Base-by-base conservation (phyloP, 805 yeast genomes). In the Pichia insulana region DNA sequence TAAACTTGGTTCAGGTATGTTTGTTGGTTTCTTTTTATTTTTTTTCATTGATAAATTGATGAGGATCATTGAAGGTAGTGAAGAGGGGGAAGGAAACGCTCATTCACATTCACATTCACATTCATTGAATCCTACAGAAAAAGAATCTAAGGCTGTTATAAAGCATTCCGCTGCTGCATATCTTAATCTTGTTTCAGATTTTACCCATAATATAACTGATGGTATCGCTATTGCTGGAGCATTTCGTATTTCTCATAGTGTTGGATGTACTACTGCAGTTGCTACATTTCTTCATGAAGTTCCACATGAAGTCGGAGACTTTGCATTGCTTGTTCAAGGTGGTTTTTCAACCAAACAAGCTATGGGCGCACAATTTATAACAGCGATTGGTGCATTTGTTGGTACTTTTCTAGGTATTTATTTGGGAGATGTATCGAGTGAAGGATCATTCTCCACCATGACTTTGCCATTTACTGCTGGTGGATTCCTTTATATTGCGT, bases 221-320 rank as follows among this genome's bases (percentile, higher is more conserved):
- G 92, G 92, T 0, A 59, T 83, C 8, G 86, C 90, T 2, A 70
- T 83, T 37, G 74, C 87, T 1, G 74, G 89, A 0, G 73, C 88
- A 6, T 83, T 83, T 56, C 77, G 76, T 58, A 71, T 70, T 36
- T 69, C 80, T 33, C 69, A 71, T 40, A 64, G 61, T 36, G 77
- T 74, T 15, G 92, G 92, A 0, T 74, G 81, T 19, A 70, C 82
- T 2, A 80, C 89, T 0, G 74, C 83, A 18, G 61, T 82, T 30
- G 85, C 89, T 1, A 80, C 83, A 25, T 70, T 82, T 47, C 72
- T 80, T 59, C 92, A 83, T 57, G 92, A 83, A 57, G 73, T 83
- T 38, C 92, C 92, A 6, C 92, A 83, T 56, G 87, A 82, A 55
- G 73, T 83, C 47, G 89, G 90, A 37, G 92, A 83, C 55, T 83